Conservation (phyloP, 352 stramenopile species). For the Paralagenidium karlingii region DNA sequence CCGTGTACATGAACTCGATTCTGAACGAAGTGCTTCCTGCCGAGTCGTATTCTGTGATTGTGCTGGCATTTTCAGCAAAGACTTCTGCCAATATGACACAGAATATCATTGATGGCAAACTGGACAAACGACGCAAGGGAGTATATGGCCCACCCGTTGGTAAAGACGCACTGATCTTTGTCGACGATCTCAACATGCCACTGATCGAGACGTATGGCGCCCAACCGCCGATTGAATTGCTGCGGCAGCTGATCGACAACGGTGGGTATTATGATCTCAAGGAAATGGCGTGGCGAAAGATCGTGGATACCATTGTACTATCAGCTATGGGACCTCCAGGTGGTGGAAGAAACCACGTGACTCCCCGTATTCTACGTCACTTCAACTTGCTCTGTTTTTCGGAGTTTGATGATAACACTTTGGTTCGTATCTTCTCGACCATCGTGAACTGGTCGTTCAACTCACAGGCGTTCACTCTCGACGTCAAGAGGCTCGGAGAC, state of each 20-base stretch:
- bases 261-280: constrained; percentile 91
- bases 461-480: constrained; percentile 37
- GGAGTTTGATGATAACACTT: constrained; percentile 88
- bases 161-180: constrained; percentile 82
- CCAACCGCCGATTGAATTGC: constrained; percentile 87
- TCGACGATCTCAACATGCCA: constrained; percentile 95
- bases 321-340: constrained; percentile 87
- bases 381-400: constrained; percentile 92
- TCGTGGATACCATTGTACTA: constrained; percentile 85
- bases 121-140: constrained; percentile 87
- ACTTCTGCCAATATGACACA: constrained; percentile 92
- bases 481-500: constrained; percentile 63
- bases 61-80: constrained; percentile 88
- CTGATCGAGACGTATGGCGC: constrained; percentile 89
- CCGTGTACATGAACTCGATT: constrained; percentile 83
- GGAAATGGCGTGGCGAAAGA: constrained; percentile 86
- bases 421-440: constrained; percentile 88
- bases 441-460: constrained; percentile 84
- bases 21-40: constrained; percentile 67
- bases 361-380: constrained; percentile 82
- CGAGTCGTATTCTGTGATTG: constrained; percentile 77
- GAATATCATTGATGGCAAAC: constrained; percentile 92
- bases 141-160: constrained; percentile 85
- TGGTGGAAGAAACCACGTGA: constrained; percentile 84
- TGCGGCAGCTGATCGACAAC: constrained; percentile 85